Conservation (phyloP, 116 monocot genomes). For the Zostera marina region DNA sequence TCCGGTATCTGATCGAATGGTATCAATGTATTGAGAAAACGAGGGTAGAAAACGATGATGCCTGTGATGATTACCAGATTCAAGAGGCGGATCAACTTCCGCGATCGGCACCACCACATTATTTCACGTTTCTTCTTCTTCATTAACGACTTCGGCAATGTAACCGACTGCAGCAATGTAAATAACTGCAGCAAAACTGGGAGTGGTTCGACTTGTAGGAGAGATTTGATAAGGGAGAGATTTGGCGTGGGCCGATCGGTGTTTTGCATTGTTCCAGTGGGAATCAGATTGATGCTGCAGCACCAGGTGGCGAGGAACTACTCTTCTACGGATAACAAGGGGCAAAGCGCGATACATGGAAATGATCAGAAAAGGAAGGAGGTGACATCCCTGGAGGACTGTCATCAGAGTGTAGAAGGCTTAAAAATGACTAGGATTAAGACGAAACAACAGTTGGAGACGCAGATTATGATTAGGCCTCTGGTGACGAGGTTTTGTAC, state of each 20-base stretch:
- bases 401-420: conserved; percentile 94
- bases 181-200: neutral
- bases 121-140: neutral
- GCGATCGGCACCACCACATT: neutral
- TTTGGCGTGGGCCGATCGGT: conserved; percentile 2
- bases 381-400: conserved; percentile 91
- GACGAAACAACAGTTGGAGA: conserved; percentile 55
- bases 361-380: conserved; percentile 28
- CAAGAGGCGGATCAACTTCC: neutral
- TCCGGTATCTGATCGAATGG: no score
- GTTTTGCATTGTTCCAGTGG: neutral
- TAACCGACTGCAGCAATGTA: neutral
- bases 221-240: neutral
- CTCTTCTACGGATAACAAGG: neutral
- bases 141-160: neutral
- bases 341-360: neutral
- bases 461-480: conserved; percentile 33
- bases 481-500: conserved; percentile 53
- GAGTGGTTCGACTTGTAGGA: neutral
- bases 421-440: conserved; percentile 80
- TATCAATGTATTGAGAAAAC: no score
- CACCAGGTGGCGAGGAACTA: conserved; percentile 1
- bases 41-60: neutral
- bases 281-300: conserved; percentile 3
- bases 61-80: neutral